These are phyloP conservation scores for Perkinsus marinus DNA, from an alignment of 169 alveolate species.

Conservation along the genomic window DNA sequence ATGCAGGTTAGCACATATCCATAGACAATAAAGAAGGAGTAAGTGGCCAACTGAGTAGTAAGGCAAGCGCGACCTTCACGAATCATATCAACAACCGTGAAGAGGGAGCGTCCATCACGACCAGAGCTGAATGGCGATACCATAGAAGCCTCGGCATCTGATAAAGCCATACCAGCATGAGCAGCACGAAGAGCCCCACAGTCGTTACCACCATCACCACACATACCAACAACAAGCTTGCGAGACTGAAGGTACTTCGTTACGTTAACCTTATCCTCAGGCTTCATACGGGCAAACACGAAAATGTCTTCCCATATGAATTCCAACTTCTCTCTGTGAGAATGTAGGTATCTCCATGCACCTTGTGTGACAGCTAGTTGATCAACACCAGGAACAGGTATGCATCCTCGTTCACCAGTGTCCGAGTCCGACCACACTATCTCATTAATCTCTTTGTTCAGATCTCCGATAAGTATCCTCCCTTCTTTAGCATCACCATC, in stretches of 20 bases:
- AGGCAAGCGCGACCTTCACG: conserved; percentile 72
- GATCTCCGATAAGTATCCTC: neutral
- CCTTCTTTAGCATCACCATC: neutral
- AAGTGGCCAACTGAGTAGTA: conserved; percentile 69
- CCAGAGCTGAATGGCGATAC: neutral
- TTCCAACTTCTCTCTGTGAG: neutral
- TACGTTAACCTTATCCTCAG: neutral
- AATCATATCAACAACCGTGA: conserved; percentile 19
- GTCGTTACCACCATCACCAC: conserved; percentile 87
- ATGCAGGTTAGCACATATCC: conserved; percentile 59
- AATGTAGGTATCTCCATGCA: neutral
- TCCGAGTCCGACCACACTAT: neutral
- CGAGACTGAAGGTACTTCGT: neutral
- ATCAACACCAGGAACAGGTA: neutral
- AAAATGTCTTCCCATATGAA: neutral
- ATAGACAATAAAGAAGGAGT: conserved; percentile 68
- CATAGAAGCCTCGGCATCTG: conserved; percentile 24
- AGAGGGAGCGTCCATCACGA: neutral
- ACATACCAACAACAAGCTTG: conserved; percentile 55
- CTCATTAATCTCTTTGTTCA: neutral
- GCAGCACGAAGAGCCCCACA: conserved; percentile 80
- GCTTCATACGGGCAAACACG: neutral
- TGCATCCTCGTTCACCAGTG: neutral
- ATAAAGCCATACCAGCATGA: conserved; percentile 78
- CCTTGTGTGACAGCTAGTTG: neutral